phyloP scores from a whole-genome alignment of 192 early-diverging fungal species.

The Physocladia obscura region DNA sequence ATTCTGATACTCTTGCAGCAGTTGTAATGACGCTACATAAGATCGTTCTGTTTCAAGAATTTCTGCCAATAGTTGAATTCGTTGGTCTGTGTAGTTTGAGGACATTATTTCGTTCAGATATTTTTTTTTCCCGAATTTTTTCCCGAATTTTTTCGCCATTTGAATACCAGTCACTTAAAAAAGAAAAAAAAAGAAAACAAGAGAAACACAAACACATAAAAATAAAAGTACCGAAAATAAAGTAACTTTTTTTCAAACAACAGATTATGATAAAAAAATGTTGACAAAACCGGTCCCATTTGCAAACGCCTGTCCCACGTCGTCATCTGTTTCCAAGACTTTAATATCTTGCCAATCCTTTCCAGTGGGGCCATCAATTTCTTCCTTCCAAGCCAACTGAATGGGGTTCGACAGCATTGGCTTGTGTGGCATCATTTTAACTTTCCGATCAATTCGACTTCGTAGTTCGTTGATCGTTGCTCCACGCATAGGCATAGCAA shows the following conservation, averaged over 20 bases:
- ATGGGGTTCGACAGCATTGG: slow-evolving; percentile 3
- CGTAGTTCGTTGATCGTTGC: slow-evolving; percentile 75
- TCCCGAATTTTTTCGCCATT: too few species aligned
- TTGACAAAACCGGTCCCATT: too few species aligned
- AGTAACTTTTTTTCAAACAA: too few species aligned
- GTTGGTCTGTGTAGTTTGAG: too few species aligned
- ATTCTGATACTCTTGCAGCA: slow-evolving; percentile 51
- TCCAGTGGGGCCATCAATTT: background rate
- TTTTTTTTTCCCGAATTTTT: too few species aligned
- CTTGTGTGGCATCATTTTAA: slow-evolving; percentile 59
- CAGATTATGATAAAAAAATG: too few species aligned
- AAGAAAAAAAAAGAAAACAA: too few species aligned
- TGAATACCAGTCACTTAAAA: too few species aligned
- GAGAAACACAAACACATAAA: too few species aligned
- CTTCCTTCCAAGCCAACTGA: slow-evolving; percentile 1
- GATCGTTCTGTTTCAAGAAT: slow-evolving; percentile 89
- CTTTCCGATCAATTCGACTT: slow-evolving; percentile 84
- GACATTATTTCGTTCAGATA: too few species aligned
- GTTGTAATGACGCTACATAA: slow-evolving; percentile 86
- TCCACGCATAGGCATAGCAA: slow-evolving; percentile 74
- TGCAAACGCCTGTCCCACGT: slow-evolving; percentile 89
- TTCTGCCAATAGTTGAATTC: too few species aligned
- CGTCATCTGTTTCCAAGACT: slow-evolving; percentile 71
- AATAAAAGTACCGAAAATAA: too few species aligned
- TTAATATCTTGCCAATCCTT: background rate